A percentile compares a stretch with the other conserved stretches of the same genome.
Conservation (phyloP, 2,329 filamentous ascomycete genomes). For the Calonectria henricotiae region DNA sequence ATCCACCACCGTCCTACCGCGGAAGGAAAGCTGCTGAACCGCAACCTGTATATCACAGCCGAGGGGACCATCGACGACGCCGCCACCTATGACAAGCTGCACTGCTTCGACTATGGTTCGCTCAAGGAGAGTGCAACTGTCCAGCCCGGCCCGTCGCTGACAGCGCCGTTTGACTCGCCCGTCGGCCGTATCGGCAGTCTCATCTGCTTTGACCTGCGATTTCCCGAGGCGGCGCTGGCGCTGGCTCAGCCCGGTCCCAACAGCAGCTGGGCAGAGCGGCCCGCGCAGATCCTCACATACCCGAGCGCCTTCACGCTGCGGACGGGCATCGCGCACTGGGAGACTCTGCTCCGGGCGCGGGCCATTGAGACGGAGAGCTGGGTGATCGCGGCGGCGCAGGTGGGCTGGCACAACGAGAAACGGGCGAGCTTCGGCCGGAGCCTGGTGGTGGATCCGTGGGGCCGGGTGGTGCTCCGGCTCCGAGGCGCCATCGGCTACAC, state of each 20-base stretch:
- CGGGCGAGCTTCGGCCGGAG: constrained; percentile 89
- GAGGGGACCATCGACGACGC: constrained; percentile 62
- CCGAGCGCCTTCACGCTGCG: constrained; percentile 92
- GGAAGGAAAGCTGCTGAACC: constrained; percentile 64
- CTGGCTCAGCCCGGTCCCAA: constrained; percentile 67
- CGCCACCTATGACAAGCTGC: constrained; percentile 85
- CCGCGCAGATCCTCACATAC: constrained; percentile 85
- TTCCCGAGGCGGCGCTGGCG: constrained; percentile 81
- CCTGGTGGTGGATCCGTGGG: constrained; percentile 91
- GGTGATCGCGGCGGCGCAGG: constrained; percentile 88
- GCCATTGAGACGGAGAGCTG: constrained; percentile 93
- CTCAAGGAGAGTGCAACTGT: constrained; percentile 73
- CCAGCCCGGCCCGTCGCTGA: constrained; percentile 76
- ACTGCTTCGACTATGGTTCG: constrained; percentile 83
- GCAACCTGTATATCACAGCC: constrained; percentile 68
- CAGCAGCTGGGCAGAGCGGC: constrained; percentile 54
- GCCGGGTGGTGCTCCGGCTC: constrained; percentile 78
- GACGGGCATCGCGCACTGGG: constrained; percentile 91
- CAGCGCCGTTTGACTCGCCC: constrained; percentile 80
- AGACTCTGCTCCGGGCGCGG: constrained; percentile 81
- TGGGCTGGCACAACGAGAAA: constrained; percentile 80
- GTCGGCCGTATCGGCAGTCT: constrained; percentile 84
- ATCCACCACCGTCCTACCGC: constrained; percentile 79
- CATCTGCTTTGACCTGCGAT: constrained; percentile 94
- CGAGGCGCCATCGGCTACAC: constrained; percentile 66